Evolutionary conservation across 352 stramenopile species (phyloP), one percentile per base, ranked within the genome.

Genomic region (Phytopythium oedochilum): DNA sequence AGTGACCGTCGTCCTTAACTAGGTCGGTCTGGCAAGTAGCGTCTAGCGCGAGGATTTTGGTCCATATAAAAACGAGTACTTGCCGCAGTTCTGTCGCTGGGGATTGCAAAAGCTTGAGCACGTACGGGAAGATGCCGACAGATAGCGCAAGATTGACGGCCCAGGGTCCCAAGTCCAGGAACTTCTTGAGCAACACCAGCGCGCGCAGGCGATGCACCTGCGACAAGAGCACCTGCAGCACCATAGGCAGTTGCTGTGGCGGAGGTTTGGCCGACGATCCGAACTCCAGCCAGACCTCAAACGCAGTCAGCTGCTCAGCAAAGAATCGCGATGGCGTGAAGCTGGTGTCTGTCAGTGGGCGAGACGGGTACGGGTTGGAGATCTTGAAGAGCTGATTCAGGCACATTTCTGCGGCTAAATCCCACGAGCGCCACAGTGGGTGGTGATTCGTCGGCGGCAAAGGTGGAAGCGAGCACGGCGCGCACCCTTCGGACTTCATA

Each of bases 271-370:
- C 65, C 1, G 84, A 71, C 28, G 78, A 83, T 0, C 95, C 94
- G 74, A 98, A 99, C 55, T 99, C 88, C 4, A 99, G 69, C 97
- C 97, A 99, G 6, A 99, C 89, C 72, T 99, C 96, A 68, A 99
- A 99, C 9, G 97, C 96, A 22, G 92, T 99, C 8, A 99, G 83
- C 71, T 99, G 97, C 59, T 99, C 96, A 0, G 92, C 94, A 58
- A 99, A 99, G 71, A 99, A 99, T 9, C 94, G 92, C 9, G 90
- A 97, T 14, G 93, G 81, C 55, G 88, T 86, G 57, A 94, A 83
- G 32, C 88, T 73, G 14, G 75, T 66, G 38, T 82, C 79, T 9
- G 47, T 2, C 20, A 53, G 31, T 17, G 47, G 47, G 20, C 28
- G 28, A 14, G 47, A 53, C 10, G 75, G 77, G 29, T 89, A 75